A percentile compares a stretch with the other conserved stretches of the same genome.
Conservation (phyloP, 192 early-diverging fungal species). For the Obelidium mucronatum region DNA sequence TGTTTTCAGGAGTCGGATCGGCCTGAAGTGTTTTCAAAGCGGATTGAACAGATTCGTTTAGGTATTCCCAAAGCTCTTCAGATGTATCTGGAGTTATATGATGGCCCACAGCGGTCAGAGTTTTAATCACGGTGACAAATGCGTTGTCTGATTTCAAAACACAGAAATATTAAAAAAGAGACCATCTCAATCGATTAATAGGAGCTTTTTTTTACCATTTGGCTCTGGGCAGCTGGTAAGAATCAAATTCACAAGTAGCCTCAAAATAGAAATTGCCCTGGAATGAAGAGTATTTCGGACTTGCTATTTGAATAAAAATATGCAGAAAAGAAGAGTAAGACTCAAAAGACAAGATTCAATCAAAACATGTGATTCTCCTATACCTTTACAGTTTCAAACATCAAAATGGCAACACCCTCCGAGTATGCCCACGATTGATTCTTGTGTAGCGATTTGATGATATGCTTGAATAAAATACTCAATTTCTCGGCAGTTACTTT, state of each 20-base stretch:
- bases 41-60: conserved; percentile 14
- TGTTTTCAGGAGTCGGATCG: not conserved
- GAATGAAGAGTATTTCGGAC: conserved; percentile 68
- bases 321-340: too few species aligned
- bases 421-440: conserved; percentile 54
- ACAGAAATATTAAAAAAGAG: not conserved
- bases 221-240: conserved; percentile 19
- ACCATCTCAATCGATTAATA: conserved; percentile 7
- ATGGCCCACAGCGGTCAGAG: conserved; percentile 45
- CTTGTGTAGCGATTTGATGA: conserved; percentile 59
- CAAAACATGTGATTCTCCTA: too few species aligned
- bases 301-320: too few species aligned
- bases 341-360: conserved; percentile 1
- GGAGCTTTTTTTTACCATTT: conserved; percentile 8
- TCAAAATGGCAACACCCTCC: conserved; percentile 81
- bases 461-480: conserved; percentile 66
- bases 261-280: conserved; percentile 50
- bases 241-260: conserved; percentile 25
- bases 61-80: conserved; percentile 44
- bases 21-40: not conserved
- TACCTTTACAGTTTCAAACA: conserved; percentile 83
- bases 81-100: conserved; percentile 41
- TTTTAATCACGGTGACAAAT: conserved; percentile 36
- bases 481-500: conserved; percentile 72
- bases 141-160: conserved; percentile 26